Evolutionary conservation across 352 stramenopile species (phyloP), one percentile per base, ranked within the genome.

Genomic region (Phytophthora fragariae): DNA sequence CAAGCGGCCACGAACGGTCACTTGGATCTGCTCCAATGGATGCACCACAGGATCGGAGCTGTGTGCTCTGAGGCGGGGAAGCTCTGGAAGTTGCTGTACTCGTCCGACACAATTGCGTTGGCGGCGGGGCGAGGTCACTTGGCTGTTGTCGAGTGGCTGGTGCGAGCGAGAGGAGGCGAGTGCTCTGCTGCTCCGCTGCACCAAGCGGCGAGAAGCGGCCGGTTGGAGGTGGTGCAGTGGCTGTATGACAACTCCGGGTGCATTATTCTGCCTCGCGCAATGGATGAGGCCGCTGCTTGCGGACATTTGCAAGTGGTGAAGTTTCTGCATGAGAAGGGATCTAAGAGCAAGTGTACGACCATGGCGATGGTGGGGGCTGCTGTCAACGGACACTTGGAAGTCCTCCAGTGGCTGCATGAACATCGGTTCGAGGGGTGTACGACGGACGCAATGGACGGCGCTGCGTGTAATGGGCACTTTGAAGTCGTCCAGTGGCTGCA

Each of bases 401-500:
- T 79, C 6, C 44, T 79, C 21, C 69, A 70, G 52, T 76, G 72
- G 72, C 54, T 79, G 12, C 67, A 79, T 56, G 58, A 68, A 7
- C 63, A 73, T 19, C 61, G 66, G 5, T 15, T 57, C 29, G 66
- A 79, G 56, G 65, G 74, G 10, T 75, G 72, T 21, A 66, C 41
- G 15, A 67, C 68, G 7, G 59, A 67, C 15, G 57, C 68, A 2
- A 66, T 79, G 52, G 56, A 78, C 15, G 50, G 67, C 12, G 74
- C 70, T 7, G 66, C 66, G 10, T 24, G 61, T 29, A 68, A 74
- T 65, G 71, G 66, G 33, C 67, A 75, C 17, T 79, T 77, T 14
- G 58, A 77, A 12, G 49, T 75, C 8, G 66, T 82, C 46, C 29
- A 44, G 41, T 80, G 73, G 75, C 49, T 80, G 15, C 69, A 80